Evolutionary conservation across 129 eudicot species (phyloP).

Genomic region (Pulicaria dysenterica): DNA sequence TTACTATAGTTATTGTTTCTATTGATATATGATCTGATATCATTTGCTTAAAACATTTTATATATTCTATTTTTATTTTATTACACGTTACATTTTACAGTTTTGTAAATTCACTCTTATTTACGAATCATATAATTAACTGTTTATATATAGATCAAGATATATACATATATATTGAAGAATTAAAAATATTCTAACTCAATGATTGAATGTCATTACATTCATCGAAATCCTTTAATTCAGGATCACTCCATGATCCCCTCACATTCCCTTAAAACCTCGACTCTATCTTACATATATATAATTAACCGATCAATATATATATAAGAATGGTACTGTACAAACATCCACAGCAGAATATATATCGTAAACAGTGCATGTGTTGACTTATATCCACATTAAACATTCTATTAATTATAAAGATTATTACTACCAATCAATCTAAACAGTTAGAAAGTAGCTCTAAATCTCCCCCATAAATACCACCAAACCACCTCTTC

Average conservation of each 20-base stretch:
- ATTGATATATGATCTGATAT: too few species aligned
- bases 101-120: too few species aligned
- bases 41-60: too few species aligned
- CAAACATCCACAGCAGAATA: constrained; percentile 40
- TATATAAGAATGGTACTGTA: constrained; percentile 40
- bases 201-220: constrained; percentile 20
- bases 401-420: constrained; percentile 10
- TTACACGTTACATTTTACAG: too few species aligned
- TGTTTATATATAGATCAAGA: too few species aligned
- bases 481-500: constrained; percentile 29
- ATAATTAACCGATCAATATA: too few species aligned
- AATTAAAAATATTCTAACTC: constrained; percentile 6
- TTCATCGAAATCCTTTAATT: constrained; percentile 30
- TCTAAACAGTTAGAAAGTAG: constrained; percentile 23
- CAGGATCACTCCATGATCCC: constrained; percentile 39
- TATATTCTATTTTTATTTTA: too few species aligned
- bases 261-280: constrained; percentile 10
- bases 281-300: background rate
- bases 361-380: constrained; percentile 25
- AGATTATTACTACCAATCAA: constrained; percentile 15
- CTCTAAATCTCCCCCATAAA: constrained; percentile 38
- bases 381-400: constrained; percentile 35
- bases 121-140: too few species aligned
- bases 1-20: too few species aligned
- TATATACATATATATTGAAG: too few species aligned